Conservation (phyloP, 148 eudicot species). For the Chenopodium berlandieri region DNA sequence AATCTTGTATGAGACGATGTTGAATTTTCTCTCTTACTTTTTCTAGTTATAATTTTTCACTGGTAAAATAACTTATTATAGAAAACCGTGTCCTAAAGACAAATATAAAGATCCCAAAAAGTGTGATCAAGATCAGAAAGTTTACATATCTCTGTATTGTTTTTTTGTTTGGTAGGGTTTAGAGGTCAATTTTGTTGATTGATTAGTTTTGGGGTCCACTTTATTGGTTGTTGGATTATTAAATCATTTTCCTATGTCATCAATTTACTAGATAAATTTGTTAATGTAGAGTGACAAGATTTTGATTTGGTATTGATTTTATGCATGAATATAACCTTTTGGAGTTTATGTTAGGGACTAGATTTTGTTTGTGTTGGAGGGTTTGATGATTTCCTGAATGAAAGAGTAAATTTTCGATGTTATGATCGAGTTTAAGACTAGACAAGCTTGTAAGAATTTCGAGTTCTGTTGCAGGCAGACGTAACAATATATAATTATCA, state of each 20-base stretch:
- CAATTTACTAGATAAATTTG: background rate
- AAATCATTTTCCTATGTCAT: background rate
- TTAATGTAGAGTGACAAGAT: too few species aligned
- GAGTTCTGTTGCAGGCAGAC: constrained; percentile 35
- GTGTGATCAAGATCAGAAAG: background rate
- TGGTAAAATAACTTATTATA: too few species aligned
- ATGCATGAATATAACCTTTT: background rate
- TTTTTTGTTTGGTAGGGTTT: background rate
- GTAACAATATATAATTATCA: constrained; percentile 64
- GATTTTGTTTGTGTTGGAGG: background rate
- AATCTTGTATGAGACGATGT: background rate
- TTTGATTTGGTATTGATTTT: background rate
- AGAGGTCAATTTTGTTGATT: background rate
- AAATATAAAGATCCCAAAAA: background rate
- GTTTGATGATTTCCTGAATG: background rate
- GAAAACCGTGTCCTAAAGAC: too few species aligned
- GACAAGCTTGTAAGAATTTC: background rate
- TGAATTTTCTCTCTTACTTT: too few species aligned
- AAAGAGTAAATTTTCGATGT: too few species aligned
- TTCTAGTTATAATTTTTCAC: too few species aligned
- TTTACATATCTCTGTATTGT: background rate
- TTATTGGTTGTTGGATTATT: background rate
- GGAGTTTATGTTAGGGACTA: background rate
- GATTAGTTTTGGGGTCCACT: background rate
- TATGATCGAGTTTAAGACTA: background rate